Conservation (phyloP, 495 filamentous ascomycete species). For the Articulospora tetracladia region DNA sequence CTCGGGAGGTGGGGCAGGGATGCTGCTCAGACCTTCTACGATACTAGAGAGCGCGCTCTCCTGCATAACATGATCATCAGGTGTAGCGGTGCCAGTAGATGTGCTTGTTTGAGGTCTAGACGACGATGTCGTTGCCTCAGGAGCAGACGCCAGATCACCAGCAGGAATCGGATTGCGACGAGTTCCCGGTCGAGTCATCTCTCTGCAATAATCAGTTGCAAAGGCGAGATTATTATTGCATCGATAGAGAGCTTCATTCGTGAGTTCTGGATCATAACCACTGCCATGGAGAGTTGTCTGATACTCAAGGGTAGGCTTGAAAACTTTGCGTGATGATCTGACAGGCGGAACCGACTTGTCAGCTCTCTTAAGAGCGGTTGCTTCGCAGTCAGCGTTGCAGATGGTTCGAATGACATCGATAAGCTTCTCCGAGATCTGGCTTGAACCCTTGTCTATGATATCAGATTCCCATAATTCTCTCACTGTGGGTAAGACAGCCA, state of each 20-base stretch:
- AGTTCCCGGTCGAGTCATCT: slow-evolving; percentile 36
- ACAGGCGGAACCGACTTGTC: slow-evolving; percentile 39
- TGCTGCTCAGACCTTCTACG: slow-evolving; percentile 1
- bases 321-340: slow-evolving; percentile 28
- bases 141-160: slow-evolving; percentile 21
- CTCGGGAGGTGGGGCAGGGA: neutral
- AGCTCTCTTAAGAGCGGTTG: slow-evolving; percentile 54
- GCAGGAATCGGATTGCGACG: slow-evolving; percentile 64
- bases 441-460: slow-evolving; percentile 73
- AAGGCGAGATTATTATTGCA: slow-evolving; percentile 60
- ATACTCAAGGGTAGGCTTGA: slow-evolving; percentile 46
- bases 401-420: slow-evolving; percentile 82
- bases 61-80: slow-evolving; percentile 19
- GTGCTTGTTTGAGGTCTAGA: slow-evolving; percentile 19
- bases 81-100: slow-evolving; percentile 21
- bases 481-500: slow-evolving; percentile 76
- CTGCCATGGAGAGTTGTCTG: slow-evolving; percentile 29
- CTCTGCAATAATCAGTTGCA: slow-evolving; percentile 72
- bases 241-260: slow-evolving; percentile 76
- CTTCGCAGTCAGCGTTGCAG: slow-evolving; percentile 71
- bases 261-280: slow-evolving; percentile 54
- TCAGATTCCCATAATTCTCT: slow-evolving; percentile 78
- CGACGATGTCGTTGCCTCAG: slow-evolving; percentile 5
- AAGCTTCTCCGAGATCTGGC: slow-evolving; percentile 69
- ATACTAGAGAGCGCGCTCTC: neutral